phyloP scores from a whole-genome alignment of 768 basidiomycete genomes.

The Hericium coralloides region DNA sequence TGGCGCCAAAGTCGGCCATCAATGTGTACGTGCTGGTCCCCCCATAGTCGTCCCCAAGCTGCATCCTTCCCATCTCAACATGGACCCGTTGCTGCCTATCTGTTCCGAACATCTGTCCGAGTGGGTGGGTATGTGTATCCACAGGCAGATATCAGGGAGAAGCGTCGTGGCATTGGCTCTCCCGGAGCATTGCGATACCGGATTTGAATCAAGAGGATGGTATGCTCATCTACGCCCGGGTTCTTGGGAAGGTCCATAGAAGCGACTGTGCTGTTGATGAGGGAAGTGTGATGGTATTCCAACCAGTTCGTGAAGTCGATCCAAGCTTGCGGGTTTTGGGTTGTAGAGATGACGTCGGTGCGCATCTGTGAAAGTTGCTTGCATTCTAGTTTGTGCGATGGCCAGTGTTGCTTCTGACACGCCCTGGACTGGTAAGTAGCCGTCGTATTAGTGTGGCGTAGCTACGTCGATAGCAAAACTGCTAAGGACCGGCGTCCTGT shows the following conservation, averaged over 20 bases:
- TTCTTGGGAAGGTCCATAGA: background rate
- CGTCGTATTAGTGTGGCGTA: background rate
- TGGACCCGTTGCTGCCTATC: background rate
- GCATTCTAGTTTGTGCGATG: background rate
- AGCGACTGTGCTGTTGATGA: background rate
- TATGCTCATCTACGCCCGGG: background rate
- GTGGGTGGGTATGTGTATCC: background rate
- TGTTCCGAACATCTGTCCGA: background rate
- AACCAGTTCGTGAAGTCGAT: background rate
- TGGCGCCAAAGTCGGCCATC: background rate
- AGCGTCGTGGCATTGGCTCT: background rate
- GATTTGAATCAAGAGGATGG: background rate
- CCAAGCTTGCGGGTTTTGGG: constrained; percentile 1
- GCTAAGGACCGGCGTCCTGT: no score
- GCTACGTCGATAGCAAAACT: background rate
- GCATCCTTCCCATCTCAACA: constrained; percentile 2
- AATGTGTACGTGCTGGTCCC: constrained; percentile 2
- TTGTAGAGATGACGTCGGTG: background rate
- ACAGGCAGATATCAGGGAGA: background rate
- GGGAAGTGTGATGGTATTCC: background rate
- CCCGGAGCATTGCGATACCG: background rate
- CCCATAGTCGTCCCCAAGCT: background rate
- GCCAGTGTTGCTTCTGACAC: background rate
- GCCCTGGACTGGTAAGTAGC: background rate
- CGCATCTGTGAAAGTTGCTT: background rate